phyloP scores from a whole-genome alignment of 1,284 basidiomycete genomes.

The Schizopora paradoxa region DNA sequence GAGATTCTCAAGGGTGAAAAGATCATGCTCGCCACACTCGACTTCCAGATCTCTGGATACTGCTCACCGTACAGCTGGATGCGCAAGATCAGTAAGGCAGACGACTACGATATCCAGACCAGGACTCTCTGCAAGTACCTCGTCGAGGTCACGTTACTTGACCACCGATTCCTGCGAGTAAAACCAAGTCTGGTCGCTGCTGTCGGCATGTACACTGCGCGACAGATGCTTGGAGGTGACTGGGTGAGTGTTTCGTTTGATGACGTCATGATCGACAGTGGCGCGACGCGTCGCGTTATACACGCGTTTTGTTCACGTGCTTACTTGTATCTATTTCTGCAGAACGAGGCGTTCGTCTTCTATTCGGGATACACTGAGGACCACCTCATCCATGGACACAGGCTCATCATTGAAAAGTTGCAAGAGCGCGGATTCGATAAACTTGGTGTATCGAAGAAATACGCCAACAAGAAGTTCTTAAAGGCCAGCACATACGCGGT shows the following conservation, averaged over 20 bases:
- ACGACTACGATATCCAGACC: constrained; percentile 98
- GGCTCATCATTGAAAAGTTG: constrained; percentile 82
- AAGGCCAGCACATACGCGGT: constrained; percentile 75
- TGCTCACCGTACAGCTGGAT: constrained; percentile 99
- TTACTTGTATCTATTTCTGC: constrained; percentile 30
- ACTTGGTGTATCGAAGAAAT: constrained; percentile 94
- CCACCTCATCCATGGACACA: constrained; percentile 81
- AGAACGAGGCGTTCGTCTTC: constrained; percentile 91
- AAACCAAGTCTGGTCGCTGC: constrained; percentile 96
- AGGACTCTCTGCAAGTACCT: constrained; percentile 96
- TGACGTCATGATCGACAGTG: constrained; percentile 11
- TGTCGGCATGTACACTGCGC: constrained; percentile 94
- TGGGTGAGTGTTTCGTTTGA: constrained; percentile 66
- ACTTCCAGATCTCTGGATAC: constrained; percentile 95
- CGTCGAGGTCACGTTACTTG: constrained; percentile 93
- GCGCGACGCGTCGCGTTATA: constrained; percentile 13
- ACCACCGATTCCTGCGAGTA: constrained; percentile 89
- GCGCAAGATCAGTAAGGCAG: constrained; percentile 96
- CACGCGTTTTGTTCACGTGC: constrained; percentile 42
- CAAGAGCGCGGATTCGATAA: constrained; percentile 75
- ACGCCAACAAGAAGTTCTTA: constrained; percentile 95
- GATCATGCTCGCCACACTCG: constrained; percentile 90
- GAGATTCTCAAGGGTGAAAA: constrained; percentile 98
- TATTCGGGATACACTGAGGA: constrained; percentile 92
- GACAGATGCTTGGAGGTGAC: constrained; percentile 86